These are phyloP conservation scores for Calocera cornea DNA, from an alignment of 768 basidiomycete genomes.

Conservation along the genomic window DNA sequence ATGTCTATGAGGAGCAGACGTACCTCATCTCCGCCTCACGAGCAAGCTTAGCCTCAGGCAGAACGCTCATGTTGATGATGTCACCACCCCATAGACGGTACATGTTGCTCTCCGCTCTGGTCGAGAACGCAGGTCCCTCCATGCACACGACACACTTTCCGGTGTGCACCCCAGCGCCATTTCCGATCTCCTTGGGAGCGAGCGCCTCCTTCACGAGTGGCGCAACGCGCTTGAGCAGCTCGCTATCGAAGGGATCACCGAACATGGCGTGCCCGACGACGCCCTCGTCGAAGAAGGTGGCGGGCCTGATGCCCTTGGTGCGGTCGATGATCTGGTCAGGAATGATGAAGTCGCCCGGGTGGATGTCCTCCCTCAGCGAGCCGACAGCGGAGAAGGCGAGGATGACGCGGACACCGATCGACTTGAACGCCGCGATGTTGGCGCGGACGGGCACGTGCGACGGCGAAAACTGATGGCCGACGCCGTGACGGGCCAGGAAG, in stretches of 20 bases:
- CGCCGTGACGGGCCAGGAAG: conserved; percentile 84
- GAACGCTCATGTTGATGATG: conserved; percentile 91
- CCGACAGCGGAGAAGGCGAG: conserved; percentile 94
- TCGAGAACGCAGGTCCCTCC: conserved; percentile 97
- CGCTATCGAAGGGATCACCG: conserved; percentile 74
- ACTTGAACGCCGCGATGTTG: conserved; percentile 92
- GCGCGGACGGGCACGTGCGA: conserved; percentile 73
- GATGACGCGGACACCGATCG: conserved; percentile 74
- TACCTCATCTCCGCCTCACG: conserved; percentile 89
- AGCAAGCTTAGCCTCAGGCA: conserved; percentile 95
- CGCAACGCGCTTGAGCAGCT: conserved; percentile 53
- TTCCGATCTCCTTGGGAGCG: conserved; percentile 34
- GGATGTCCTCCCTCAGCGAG: conserved; percentile 82
- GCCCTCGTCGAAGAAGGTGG: conserved; percentile 68
- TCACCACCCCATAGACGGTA: conserved; percentile 87
- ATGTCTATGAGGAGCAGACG: conserved; percentile 14
- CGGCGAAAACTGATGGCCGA: conserved; percentile 64
- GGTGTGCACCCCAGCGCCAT: conserved; percentile 55
- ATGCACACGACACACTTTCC: conserved; percentile 85
- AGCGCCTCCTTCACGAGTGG: conserved; percentile 50
- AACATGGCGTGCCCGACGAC: conserved; percentile 89
- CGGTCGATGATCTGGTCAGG: conserved; percentile 92
- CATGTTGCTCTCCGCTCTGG: conserved; percentile 91
- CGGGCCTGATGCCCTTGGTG: conserved; percentile 83
- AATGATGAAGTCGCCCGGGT: conserved; percentile 76